A percentile compares a stretch with the other conserved stretches of the same genome.
Evolutionary conservation across 148 eudicot genomes (phyloP).

Genomic region (Vaccinium myrtillus): DNA sequence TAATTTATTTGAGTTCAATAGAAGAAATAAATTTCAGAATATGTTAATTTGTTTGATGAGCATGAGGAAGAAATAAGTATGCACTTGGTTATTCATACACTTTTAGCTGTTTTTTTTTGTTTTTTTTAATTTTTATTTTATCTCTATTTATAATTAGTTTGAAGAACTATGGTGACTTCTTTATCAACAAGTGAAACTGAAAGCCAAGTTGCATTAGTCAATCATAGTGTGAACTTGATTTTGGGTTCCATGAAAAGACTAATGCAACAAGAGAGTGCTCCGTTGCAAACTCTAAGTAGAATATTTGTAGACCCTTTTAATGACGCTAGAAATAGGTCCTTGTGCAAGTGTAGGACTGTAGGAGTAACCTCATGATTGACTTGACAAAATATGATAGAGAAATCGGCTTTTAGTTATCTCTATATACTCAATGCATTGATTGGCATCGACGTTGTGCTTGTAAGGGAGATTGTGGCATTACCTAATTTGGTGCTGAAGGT

Average conservation of each 20-base stretch:
- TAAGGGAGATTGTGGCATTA: background rate
- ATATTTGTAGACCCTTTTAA: background rate
- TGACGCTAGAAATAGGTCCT: background rate
- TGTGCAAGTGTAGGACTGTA: background rate
- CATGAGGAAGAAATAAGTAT: background rate
- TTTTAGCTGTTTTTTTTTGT: background rate
- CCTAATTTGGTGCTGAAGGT: background rate
- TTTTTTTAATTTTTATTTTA: too few relatives aligned
- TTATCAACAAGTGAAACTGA: background rate
- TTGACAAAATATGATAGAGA: background rate
- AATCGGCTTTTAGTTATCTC: background rate
- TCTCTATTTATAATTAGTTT: background rate
- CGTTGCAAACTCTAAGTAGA: background rate
- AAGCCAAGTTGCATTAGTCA: background rate
- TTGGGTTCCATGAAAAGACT: background rate
- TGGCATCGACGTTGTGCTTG: background rate
- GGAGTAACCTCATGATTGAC: background rate
- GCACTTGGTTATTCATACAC: constrained; percentile 13
- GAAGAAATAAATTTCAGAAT: constrained; percentile 1
- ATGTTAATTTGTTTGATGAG: background rate
- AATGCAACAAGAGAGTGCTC: background rate
- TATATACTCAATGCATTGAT: background rate
- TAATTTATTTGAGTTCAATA: background rate
- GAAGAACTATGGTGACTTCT: background rate
- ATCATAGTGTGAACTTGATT: background rate